A percentile compares a stretch with the other conserved stretches of the same genome.
phyloP scores from a whole-genome alignment of 768 basidiomycete species.

The Tricholoma hemisulphureum region DNA sequence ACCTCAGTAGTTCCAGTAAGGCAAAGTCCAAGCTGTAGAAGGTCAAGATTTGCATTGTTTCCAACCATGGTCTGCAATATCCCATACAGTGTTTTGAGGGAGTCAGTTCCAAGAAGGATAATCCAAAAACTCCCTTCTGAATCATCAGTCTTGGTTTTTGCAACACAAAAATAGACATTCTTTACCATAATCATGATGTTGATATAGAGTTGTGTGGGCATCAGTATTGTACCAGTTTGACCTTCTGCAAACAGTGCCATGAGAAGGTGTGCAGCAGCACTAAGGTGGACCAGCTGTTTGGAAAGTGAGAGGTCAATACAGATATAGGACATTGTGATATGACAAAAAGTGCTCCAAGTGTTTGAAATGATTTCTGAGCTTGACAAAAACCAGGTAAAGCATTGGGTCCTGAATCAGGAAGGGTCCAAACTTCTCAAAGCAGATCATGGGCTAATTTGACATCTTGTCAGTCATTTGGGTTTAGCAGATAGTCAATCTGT shows the following conservation, averaged over 20 bases:
- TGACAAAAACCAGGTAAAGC: conserved; percentile 15
- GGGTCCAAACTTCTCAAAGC: conserved; percentile 23
- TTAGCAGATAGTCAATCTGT: conserved; percentile 22
- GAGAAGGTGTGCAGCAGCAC: conserved; percentile 31
- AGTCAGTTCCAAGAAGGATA: conserved; percentile 38
- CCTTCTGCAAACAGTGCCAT: conserved; percentile 1
- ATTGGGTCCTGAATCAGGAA: conserved; percentile 13
- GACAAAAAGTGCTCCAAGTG: conserved; percentile 19
- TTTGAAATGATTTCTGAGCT: conserved; percentile 20
- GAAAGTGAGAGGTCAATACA: conserved; percentile 25
- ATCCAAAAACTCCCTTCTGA: conserved; percentile 32
- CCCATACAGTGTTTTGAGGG: conserved; percentile 35
- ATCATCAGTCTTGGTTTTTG: conserved; percentile 29
- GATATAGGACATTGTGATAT: conserved; percentile 30
- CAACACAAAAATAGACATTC: conserved; percentile 38
- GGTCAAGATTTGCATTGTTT: conserved; percentile 29
- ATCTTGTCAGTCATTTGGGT: conserved; percentile 33
- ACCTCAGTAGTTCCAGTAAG: conserved; percentile 32
- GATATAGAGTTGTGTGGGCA: conserved; percentile 19
- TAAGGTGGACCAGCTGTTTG: conserved; percentile 34
- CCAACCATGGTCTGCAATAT: conserved; percentile 35
- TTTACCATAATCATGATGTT: conserved; percentile 39
- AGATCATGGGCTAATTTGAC: conserved; percentile 26
- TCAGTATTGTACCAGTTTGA: neutral
- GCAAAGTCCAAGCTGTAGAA: conserved; percentile 24